Conservation (phyloP, 179 eudicot species). For the Pouteria campechiana region DNA sequence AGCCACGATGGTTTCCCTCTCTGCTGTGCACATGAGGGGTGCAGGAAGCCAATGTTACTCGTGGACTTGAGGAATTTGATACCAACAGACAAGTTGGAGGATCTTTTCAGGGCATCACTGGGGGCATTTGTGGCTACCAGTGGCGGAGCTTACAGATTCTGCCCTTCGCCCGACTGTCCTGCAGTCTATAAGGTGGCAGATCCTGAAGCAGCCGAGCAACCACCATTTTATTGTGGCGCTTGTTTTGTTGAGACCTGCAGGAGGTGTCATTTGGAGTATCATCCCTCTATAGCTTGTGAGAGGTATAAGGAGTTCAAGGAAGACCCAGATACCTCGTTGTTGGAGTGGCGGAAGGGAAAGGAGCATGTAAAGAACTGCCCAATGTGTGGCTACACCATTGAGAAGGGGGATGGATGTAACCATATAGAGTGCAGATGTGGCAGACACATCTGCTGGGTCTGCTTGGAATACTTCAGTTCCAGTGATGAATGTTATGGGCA, state of each 20-base stretch:
- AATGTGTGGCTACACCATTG: conserved; percentile 57
- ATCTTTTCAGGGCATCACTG: conserved; percentile 70
- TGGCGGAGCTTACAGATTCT: conserved; percentile 48
- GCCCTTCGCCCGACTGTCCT: conserved; percentile 97
- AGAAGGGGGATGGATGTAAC: conserved; percentile 88
- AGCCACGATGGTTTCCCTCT: conserved; percentile 68
- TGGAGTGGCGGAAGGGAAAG: conserved; percentile 70
- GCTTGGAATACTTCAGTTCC: conserved; percentile 38
- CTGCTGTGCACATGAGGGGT: conserved; percentile 42
- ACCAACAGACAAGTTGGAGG: conserved; percentile 54
- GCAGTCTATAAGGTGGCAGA: conserved; percentile 49
- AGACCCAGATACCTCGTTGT: conserved; percentile 72
- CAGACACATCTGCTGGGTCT: conserved; percentile 82
- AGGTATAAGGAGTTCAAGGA: conserved; percentile 60
- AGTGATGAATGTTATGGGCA: conserved; percentile 70
- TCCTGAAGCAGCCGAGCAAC: conserved; percentile 15
- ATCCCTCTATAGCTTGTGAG: conserved; percentile 69
- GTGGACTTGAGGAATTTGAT: conserved; percentile 47
- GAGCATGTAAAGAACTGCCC: conserved; percentile 77
- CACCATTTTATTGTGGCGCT: conserved; percentile 70
- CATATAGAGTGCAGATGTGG: conserved; percentile 85
- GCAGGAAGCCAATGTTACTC: conserved; percentile 41
- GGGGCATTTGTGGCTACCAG: conserved; percentile 58
- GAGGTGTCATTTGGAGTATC: conserved; percentile 70
- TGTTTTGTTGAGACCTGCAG: conserved; percentile 79